A percentile compares a stretch with the other conserved stretches of the same genome.
phyloP scores from a whole-genome alignment of 164 flowering plant species.

The Akebia trifoliata region DNA sequence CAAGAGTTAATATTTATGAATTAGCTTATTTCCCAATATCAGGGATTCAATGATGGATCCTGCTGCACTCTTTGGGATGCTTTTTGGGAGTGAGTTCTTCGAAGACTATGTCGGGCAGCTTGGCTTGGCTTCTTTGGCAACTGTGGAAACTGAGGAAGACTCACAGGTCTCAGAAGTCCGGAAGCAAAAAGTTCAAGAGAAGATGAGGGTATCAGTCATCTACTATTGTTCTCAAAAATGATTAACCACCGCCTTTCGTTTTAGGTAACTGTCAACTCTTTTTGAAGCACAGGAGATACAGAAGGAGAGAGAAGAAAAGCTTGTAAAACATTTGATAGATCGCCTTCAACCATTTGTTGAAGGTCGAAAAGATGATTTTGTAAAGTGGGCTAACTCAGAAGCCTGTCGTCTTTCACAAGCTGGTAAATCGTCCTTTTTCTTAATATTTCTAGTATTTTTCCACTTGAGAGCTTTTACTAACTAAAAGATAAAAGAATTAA shows the following conservation, averaged over 20 bases:
- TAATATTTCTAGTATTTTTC: background rate
- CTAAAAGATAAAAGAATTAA: too few species aligned
- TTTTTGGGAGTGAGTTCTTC: constrained; percentile 86
- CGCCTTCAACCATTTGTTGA: constrained; percentile 73
- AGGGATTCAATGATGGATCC: constrained; percentile 90
- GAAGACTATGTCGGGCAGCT: constrained; percentile 94
- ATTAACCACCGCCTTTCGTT: background rate
- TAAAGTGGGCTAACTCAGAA: constrained; percentile 68
- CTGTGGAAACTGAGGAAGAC: constrained; percentile 52
- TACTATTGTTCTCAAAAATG: background rate
- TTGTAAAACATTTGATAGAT: constrained; percentile 46
- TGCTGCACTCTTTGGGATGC: constrained; percentile 86
- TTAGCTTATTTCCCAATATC: constrained; percentile 6
- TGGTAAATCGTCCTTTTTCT: constrained; percentile 35
- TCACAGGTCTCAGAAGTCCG: constrained; percentile 36
- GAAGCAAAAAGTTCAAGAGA: constrained; percentile 49
- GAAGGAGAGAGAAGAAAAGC: constrained; percentile 69
- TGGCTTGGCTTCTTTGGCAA: constrained; percentile 63
- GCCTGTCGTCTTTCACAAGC: constrained; percentile 70
- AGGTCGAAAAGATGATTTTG: constrained; percentile 60
- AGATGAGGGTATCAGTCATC: constrained; percentile 44
- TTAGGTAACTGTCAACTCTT: background rate
- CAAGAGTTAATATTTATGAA: background rate
- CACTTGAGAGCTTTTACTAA: too few species aligned
- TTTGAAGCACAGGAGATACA: constrained; percentile 48